phyloP scores from a whole-genome alignment of 2,329 filamentous ascomycete species.

The Ascochyta clinopodiicola region DNA sequence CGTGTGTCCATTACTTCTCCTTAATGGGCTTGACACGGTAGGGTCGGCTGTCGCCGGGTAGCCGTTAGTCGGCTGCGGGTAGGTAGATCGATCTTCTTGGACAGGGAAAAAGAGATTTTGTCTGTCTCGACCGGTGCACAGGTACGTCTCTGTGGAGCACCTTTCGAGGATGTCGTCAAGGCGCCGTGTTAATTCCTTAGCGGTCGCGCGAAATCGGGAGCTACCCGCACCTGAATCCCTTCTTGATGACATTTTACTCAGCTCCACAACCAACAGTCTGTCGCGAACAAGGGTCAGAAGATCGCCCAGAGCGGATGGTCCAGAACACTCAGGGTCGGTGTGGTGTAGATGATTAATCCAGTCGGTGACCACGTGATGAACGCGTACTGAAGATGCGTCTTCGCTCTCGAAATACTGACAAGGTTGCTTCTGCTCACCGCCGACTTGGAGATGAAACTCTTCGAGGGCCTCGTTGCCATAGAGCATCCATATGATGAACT shows the following conservation, averaged over 20 bases:
- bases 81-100: too few species aligned
- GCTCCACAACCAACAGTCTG: background rate
- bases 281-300: background rate
- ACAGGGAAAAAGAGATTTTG: too few species aligned
- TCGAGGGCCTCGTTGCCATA: conserved; percentile 21
- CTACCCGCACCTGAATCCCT: too few species aligned
- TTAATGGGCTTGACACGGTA: too few species aligned
- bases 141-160: too few species aligned
- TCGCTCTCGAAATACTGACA: background rate
- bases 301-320: background rate
- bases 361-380: background rate
- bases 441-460: background rate
- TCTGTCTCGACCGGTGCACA: too few species aligned
- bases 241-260: too few species aligned
- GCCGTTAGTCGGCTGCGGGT: too few species aligned
- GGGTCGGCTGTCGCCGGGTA: too few species aligned
- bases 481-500: conserved; percentile 34
- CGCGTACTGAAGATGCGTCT: background rate
- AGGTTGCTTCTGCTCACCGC: background rate
- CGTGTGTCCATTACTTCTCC: too few species aligned
- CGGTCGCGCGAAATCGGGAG: background rate
- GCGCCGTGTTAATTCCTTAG: too few species aligned
- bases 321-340: background rate
- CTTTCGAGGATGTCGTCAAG: too few species aligned
- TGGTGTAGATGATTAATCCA: background rate